phyloP scores from a whole-genome alignment of 768 basidiomycete species.

The Boletus reticuloceps region DNA sequence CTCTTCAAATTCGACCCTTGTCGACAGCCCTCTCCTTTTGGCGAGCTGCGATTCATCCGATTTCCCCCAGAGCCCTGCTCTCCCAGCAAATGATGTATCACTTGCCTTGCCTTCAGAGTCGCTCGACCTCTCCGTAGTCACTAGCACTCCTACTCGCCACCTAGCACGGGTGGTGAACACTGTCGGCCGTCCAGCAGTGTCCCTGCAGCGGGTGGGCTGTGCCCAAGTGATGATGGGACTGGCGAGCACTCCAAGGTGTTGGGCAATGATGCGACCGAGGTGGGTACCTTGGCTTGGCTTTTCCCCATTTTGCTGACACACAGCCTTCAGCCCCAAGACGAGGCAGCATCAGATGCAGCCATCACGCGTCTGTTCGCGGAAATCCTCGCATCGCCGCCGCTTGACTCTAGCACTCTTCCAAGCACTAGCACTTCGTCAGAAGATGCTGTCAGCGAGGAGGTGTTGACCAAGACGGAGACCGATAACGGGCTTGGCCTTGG shows the following conservation, averaged over 20 bases:
- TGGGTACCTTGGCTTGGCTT: slow-evolving; percentile 22
- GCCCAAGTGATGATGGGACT: slow-evolving; percentile 29
- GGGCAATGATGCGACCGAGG: slow-evolving; percentile 33
- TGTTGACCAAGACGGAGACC: slow-evolving; percentile 19
- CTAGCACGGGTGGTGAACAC: slow-evolving; percentile 96
- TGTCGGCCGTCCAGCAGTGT: slow-evolving; percentile 52
- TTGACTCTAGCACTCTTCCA: slow-evolving; percentile 32
- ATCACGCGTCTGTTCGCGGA: slow-evolving; percentile 34
- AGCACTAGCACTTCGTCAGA: slow-evolving; percentile 32
- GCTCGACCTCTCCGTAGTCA: slow-evolving; percentile 34
- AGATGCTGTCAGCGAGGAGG: slow-evolving; percentile 26
- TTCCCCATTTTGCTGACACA: slow-evolving; percentile 21
- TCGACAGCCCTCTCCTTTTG: slow-evolving; percentile 30
- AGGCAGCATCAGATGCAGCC: slow-evolving; percentile 43
- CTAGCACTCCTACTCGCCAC: slow-evolving; percentile 82
- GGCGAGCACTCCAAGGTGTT: slow-evolving; percentile 16
- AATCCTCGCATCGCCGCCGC: slow-evolving; percentile 35
- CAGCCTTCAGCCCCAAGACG: slow-evolving; percentile 42
- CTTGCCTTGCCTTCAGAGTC: slow-evolving; percentile 19
- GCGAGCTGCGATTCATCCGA: slow-evolving; percentile 25
- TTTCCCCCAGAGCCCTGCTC: slow-evolving; percentile 38
- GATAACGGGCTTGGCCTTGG: slow-evolving; percentile 18
- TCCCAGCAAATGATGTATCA: slow-evolving; percentile 33
- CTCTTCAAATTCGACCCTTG: slow-evolving; percentile 40
- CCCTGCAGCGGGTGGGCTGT: slow-evolving; percentile 92